phyloP scores from a whole-genome alignment of 257 asterid genomes.

The Capsicum chinense region DNA sequence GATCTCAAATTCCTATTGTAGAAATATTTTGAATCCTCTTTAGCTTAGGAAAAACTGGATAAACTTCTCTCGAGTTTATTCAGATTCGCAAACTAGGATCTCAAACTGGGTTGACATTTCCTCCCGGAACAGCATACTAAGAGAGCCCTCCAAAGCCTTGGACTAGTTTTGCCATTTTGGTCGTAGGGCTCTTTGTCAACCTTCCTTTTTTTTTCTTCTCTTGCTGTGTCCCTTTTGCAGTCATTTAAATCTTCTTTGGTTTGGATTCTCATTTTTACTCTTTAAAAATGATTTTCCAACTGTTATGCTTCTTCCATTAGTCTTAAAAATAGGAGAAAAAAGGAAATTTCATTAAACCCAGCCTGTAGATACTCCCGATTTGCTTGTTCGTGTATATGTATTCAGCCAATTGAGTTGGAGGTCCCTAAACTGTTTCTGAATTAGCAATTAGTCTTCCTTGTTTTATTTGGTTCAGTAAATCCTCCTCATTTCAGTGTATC shows the following conservation, averaged over 20 bases:
- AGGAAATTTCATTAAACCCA: not conserved
- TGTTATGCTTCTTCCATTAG: not conserved
- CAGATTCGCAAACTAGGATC: not conserved
- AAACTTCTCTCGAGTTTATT: not conserved
- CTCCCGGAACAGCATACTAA: not conserved
- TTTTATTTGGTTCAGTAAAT: not conserved
- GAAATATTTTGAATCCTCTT: not conserved
- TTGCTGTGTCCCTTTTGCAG: not conserved
- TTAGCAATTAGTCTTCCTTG: not conserved
- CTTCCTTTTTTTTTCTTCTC: not conserved
- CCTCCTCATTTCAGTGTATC: not conserved
- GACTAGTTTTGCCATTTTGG: conserved; percentile 13
- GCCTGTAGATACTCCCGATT: not conserved
- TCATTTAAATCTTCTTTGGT: not conserved
- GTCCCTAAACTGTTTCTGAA: not conserved
- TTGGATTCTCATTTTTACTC: not conserved
- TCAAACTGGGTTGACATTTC: conserved; percentile 5
- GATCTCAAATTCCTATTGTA: not conserved
- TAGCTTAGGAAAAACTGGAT: not conserved
- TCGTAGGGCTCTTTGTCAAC: not conserved
- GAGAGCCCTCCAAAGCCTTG: not conserved
- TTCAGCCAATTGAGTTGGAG: not conserved
- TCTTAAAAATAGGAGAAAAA: not conserved
- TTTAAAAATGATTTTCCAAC: not conserved
- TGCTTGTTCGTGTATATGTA: not conserved